Percentiles rank a stretch among this genome's conserved stretches.
These are phyloP conservation scores for Fusarium sp. DNA, from an alignment of 2,329 filamentous ascomycete genomes.

Conservation along the genomic window DNA sequence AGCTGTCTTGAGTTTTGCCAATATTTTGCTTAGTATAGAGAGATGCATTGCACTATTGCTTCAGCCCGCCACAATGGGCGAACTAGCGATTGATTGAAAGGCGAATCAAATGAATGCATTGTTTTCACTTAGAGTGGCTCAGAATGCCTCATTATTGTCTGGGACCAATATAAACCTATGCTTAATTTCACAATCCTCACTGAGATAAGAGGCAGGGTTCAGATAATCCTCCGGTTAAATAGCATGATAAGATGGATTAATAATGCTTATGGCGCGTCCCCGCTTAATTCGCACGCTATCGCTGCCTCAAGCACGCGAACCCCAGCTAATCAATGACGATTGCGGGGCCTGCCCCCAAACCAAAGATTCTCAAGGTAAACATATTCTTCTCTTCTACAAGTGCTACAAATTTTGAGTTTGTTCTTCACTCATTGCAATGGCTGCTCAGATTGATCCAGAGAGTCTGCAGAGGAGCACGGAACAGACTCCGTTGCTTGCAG, in stretches of 20 bases:
- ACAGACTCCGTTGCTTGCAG: constrained; percentile 22
- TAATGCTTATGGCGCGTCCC: not conserved
- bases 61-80: too few relatives aligned
- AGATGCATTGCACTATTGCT: too few relatives aligned
- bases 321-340: constrained; percentile 18
- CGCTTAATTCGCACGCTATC: not conserved
- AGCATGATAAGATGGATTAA: not conserved
- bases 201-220: not conserved
- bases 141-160: too few relatives aligned
- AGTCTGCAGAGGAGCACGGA: not conserved
- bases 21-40: too few relatives aligned
- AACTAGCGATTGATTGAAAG: too few relatives aligned
- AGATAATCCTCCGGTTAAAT: not conserved
- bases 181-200: not conserved
- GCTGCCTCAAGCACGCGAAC: not conserved
- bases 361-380: not conserved
- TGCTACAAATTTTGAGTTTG: not conserved
- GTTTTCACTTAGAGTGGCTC: too few relatives aligned
- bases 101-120: too few relatives aligned
- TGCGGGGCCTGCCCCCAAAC: not conserved
- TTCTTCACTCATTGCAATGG: not conserved
- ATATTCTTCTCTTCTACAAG: not conserved
- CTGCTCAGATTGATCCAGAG: not conserved
- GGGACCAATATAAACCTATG: too few relatives aligned
- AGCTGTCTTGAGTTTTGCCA: too few relatives aligned